Evolutionary conservation across 495 filamentous ascomycete species (phyloP).

Genomic region (Aspergillus sparsus): DNA sequence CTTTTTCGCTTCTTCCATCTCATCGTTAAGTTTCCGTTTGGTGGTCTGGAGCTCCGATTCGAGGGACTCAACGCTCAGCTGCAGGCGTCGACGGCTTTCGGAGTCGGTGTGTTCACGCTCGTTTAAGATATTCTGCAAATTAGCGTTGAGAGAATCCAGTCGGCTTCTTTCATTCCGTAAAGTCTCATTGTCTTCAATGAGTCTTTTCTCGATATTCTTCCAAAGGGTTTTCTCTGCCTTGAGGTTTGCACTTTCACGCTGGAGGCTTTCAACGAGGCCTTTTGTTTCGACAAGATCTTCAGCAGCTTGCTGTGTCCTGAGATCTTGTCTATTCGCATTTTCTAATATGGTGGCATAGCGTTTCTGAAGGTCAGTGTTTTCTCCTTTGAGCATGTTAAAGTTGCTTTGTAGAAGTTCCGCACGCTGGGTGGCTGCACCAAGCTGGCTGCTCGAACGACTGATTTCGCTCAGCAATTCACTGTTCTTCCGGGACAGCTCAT

Average conservation of each 20-base stretch:
- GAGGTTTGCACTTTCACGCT: slow-evolving; percentile 86
- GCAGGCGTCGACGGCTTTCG: slow-evolving; percentile 75
- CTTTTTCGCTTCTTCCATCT: slow-evolving; percentile 80
- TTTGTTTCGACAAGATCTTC: slow-evolving; percentile 90
- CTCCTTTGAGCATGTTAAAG: slow-evolving; percentile 74
- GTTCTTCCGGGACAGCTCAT: slow-evolving; percentile 79
- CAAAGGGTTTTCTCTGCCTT: slow-evolving; percentile 89
- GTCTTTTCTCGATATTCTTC: slow-evolving; percentile 86
- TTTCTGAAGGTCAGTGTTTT: slow-evolving; percentile 83
- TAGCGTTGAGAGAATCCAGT: slow-evolving; percentile 75
- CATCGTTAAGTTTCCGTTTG: slow-evolving; percentile 81
- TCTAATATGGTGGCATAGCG: slow-evolving; percentile 74
- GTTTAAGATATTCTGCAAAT: slow-evolving; percentile 81
- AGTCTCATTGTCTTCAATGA: slow-evolving; percentile 80
- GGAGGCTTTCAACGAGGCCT: slow-evolving; percentile 78
- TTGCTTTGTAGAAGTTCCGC: slow-evolving; percentile 91
- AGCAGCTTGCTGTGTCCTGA: slow-evolving; percentile 84
- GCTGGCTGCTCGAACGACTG: slow-evolving; percentile 73
- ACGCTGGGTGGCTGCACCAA: slow-evolving; percentile 76
- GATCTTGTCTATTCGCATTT: slow-evolving; percentile 81
- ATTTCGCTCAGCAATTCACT: slow-evolving; percentile 76
- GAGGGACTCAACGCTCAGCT: slow-evolving; percentile 71
- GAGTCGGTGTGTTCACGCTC: slow-evolving; percentile 85
- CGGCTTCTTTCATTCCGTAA: slow-evolving; percentile 80
- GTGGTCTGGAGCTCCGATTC: slow-evolving; percentile 75